Evolutionary conservation across 768 basidiomycete genomes (phyloP).

Genomic region (Atractiella rhizophila): DNA sequence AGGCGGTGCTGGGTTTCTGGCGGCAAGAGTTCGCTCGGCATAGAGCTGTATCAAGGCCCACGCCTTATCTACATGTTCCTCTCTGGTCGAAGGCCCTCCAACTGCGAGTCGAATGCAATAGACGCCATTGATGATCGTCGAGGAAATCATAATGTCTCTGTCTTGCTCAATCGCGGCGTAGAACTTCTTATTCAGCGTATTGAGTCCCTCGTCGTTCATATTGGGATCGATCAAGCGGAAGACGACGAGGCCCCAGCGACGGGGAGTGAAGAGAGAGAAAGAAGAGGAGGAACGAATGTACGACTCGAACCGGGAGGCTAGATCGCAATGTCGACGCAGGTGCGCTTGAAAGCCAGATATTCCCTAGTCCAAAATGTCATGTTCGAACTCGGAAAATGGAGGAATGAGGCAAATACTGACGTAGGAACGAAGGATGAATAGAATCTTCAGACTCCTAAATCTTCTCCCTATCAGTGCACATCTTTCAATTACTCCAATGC

Average conservation of each 20-base stretch:
- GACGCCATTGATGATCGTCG: constrained; percentile 45
- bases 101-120: constrained; percentile 55
- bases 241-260: constrained; percentile 36
- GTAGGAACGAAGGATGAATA: constrained; percentile 71
- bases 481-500: too few relatives aligned
- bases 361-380: too few relatives aligned
- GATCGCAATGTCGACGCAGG: constrained; percentile 35
- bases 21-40: too few relatives aligned
- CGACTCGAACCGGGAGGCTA: constrained; percentile 2
- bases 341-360: constrained; percentile 51
- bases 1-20: too few relatives aligned
- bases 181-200: constrained; percentile 41
- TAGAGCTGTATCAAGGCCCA: constrained; percentile 37
- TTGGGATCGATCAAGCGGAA: constrained; percentile 29
- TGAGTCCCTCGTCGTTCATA: constrained; percentile 24
- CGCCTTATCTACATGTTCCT: constrained; percentile 35
- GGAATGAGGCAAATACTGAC: too few relatives aligned
- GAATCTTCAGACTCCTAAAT: constrained; percentile 71
- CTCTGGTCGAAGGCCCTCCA: constrained; percentile 42
- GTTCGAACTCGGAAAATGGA: too few relatives aligned
- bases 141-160: too few relatives aligned
- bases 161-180: too few relatives aligned
- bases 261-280: constrained; percentile 39
- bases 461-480: too few relatives aligned
- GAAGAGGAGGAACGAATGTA: not conserved